Conservation (phyloP, 768 basidiomycete genomes). For the Dioszegia crocea region DNA sequence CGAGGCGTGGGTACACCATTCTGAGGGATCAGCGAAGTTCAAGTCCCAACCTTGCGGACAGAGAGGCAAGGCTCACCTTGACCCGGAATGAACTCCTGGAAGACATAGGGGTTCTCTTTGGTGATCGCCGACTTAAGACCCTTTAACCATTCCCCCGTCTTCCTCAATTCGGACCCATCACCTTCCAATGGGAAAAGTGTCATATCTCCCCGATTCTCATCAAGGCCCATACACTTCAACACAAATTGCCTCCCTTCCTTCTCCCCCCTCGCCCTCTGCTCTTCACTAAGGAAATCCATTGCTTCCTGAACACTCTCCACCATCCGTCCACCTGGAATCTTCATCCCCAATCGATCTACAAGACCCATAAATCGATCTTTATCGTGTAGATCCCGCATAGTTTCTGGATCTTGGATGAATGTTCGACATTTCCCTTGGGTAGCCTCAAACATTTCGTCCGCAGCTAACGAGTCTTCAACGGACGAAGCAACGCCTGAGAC, state of each 20-base stretch:
- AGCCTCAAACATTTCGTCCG: conserved; percentile 34
- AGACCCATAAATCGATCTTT: conserved; percentile 48
- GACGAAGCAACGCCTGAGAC: conserved; percentile 47
- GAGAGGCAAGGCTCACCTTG: conserved; percentile 45
- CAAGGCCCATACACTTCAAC: conserved; percentile 48
- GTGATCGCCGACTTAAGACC: conserved; percentile 30
- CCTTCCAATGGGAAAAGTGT: conserved; percentile 40
- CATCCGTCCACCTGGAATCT: conserved; percentile 35
- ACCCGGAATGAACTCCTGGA: conserved; percentile 50
- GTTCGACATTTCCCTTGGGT: conserved; percentile 38
- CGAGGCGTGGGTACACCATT: conserved; percentile 50
- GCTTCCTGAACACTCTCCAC: conserved; percentile 37
- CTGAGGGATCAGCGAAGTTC: conserved; percentile 18
- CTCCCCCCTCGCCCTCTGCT: conserved; percentile 3
- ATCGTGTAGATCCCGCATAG: conserved; percentile 44
- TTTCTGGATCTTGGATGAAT: conserved; percentile 46
- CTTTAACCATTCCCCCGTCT: conserved; percentile 28
- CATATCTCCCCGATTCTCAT: conserved; percentile 49
- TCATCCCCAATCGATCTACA: conserved; percentile 38
- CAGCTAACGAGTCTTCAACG: conserved; percentile 47
- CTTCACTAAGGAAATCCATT: conserved; percentile 24
- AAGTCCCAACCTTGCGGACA: too few relatives aligned
- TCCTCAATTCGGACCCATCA: conserved; percentile 32
- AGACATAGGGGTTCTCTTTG: conserved; percentile 44
- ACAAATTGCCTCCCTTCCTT: conserved; percentile 29